A percentile compares a stretch with the other conserved stretches of the same genome.
phyloP scores from a whole-genome alignment of 192 early-diverging fungal species.

The Neocallimastix lanati region DNA sequence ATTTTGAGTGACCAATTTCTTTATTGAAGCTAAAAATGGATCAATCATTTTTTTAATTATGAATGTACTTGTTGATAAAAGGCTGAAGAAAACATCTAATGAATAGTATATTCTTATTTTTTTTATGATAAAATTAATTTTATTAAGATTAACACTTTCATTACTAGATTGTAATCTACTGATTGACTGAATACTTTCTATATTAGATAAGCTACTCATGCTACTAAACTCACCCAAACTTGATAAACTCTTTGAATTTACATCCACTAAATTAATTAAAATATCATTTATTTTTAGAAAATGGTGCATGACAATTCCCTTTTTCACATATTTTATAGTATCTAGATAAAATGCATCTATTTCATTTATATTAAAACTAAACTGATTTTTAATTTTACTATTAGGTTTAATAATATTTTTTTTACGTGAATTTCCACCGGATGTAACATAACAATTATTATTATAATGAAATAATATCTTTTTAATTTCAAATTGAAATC shows the following conservation, averaged over 20 bases:
- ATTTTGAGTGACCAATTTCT: not conserved
- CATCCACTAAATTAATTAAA: not conserved
- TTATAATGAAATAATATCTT: not conserved
- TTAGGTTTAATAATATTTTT: not conserved
- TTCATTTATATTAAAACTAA: not conserved
- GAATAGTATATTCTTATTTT: not conserved
- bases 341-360: not conserved
- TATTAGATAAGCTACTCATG: not conserved
- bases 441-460: not conserved
- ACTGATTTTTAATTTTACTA: not conserved
- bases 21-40: not conserved
- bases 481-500: not conserved
- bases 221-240: not conserved
- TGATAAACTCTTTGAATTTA: not conserved
- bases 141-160: not conserved
- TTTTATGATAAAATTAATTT: not conserved
- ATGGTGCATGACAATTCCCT: not conserved
- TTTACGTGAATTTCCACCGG: not conserved
- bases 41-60: not conserved
- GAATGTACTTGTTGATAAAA: not conserved
- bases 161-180: not conserved
- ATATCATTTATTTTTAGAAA: not conserved
- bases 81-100: not conserved
- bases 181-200: not conserved
- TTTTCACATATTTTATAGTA: not conserved